Percentiles rank a stretch among this genome's conserved stretches.
Conservation (phyloP, 768 basidiomycete genomes). For the Mycena leptocephala region DNA sequence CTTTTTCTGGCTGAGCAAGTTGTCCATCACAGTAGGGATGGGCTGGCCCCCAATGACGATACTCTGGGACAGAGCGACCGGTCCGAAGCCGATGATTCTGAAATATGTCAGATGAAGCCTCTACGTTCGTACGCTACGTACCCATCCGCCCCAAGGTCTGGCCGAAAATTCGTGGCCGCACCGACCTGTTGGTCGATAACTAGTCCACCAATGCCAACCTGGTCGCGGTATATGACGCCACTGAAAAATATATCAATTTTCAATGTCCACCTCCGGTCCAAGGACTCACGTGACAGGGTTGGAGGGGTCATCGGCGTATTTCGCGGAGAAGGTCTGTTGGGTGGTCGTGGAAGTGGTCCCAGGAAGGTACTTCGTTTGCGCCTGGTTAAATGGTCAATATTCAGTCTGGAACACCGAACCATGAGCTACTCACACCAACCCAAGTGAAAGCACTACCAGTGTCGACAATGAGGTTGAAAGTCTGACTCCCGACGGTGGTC, state of each 20-base stretch:
- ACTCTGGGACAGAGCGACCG: background rate
- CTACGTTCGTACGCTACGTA: background rate
- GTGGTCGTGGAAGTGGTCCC: too few species aligned
- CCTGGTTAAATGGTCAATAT: too few species aligned
- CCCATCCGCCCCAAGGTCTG: background rate
- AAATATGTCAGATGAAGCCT: background rate
- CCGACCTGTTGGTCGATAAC: background rate
- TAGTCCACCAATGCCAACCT: background rate
- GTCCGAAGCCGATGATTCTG: conserved; percentile 17
- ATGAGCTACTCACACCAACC: too few species aligned
- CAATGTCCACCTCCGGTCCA: background rate
- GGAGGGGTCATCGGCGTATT: too few species aligned
- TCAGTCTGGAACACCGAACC: too few species aligned
- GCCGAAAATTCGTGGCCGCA: background rate
- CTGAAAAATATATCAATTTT: background rate
- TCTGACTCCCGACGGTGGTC: too few species aligned
- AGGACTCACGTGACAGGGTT: conserved; percentile 5
- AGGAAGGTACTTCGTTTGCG: too few species aligned
- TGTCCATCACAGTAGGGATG: conserved; percentile 2
- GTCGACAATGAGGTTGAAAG: too few species aligned
- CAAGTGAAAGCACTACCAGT: too few species aligned
- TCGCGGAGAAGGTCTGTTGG: too few species aligned
- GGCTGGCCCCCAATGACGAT: background rate
- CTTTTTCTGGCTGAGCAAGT: background rate
- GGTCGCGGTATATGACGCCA: conserved; percentile 11